Percentiles rank a stretch among this genome's conserved stretches.
Evolutionary conservation across 2,329 filamentous ascomycete genomes (phyloP).

Genomic region (Harringtonia lauricola): DNA sequence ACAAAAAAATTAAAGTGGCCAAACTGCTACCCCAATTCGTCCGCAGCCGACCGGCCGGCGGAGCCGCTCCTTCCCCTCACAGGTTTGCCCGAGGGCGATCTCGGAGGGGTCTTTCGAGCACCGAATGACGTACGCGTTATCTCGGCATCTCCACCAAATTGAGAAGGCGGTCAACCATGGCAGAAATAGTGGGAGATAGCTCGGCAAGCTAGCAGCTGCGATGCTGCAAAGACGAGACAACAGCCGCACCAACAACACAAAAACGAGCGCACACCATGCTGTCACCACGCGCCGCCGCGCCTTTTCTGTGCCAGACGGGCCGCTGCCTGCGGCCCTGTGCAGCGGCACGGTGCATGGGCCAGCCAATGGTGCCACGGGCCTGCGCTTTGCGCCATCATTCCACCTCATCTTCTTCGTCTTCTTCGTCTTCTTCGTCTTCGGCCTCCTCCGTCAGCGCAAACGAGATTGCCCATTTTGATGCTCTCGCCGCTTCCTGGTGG

Average conservation of each 20-base stretch:
- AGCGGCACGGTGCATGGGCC: background rate
- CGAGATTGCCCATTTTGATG: slow-evolving; percentile 90
- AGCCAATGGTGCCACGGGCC: no score
- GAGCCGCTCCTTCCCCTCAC: no score
- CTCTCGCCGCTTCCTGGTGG: slow-evolving; percentile 93
- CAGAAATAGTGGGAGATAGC: background rate
- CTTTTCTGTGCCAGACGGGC: slow-evolving; percentile 5
- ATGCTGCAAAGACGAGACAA: background rate
- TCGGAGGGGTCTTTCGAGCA: no score
- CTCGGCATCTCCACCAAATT: no score
- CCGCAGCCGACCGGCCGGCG: no score
- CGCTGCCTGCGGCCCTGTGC: background rate
- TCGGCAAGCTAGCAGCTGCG: background rate
- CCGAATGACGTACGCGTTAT: no score
- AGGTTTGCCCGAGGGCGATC: no score
- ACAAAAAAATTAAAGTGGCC: no score
- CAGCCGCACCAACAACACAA: background rate
- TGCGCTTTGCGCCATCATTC: slow-evolving; percentile 1
- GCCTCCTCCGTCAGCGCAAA: slow-evolving; percentile 69
- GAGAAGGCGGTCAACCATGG: background rate
- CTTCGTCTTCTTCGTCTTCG: slow-evolving; percentile 7
- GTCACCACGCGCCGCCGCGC: slow-evolving; percentile 3
- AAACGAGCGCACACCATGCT: background rate
- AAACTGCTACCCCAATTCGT: no score
- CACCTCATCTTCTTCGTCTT: slow-evolving; percentile 6